Conservation (phyloP, 2,329 filamentous ascomycete genomes). For the Cercospora berteroae region DNA sequence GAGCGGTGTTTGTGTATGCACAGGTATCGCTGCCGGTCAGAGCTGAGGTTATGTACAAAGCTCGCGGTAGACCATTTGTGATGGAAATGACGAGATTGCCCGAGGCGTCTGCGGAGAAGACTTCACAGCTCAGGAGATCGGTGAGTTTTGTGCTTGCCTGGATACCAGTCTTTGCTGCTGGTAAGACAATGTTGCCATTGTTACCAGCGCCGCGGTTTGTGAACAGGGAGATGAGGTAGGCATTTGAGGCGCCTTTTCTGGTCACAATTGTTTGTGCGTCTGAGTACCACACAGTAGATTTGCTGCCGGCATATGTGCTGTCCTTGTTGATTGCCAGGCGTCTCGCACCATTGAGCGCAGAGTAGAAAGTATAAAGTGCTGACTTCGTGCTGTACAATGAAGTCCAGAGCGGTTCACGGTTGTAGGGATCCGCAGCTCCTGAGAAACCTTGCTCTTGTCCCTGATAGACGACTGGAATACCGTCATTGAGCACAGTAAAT, state of each 20-base stretch:
- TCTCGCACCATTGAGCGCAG: constrained; percentile 51
- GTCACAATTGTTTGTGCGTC: constrained; percentile 24
- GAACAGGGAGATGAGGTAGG: constrained; percentile 20
- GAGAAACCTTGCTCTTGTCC: constrained; percentile 61
- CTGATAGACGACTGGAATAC: constrained; percentile 63
- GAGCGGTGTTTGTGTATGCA: constrained; percentile 14
- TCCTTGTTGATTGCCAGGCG: constrained; percentile 42
- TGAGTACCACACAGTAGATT: constrained; percentile 36
- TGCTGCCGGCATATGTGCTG: constrained; percentile 40
- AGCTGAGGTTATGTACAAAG: constrained; percentile 42
- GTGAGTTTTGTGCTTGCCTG: constrained; percentile 19
- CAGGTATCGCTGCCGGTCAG: constrained; percentile 42
- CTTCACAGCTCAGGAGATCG: constrained; percentile 48
- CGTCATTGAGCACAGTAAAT: constrained; percentile 58
- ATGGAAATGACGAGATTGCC: constrained; percentile 49
- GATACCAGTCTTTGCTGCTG: constrained; percentile 15
- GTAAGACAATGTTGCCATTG: constrained; percentile 11
- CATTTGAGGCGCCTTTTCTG: constrained; percentile 11
- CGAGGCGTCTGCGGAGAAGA: constrained; percentile 42
- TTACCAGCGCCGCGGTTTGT: constrained; percentile 16
- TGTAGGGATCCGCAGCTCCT: constrained; percentile 34
- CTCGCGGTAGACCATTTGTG: constrained; percentile 44
- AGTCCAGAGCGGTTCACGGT: constrained; percentile 42
- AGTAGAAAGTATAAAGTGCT: constrained; percentile 42
- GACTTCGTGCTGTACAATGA: constrained; percentile 40